These are phyloP conservation scores for Umbelopsis sp. DNA, from an alignment of 192 early-diverging fungal species.

Conservation along the genomic window DNA sequence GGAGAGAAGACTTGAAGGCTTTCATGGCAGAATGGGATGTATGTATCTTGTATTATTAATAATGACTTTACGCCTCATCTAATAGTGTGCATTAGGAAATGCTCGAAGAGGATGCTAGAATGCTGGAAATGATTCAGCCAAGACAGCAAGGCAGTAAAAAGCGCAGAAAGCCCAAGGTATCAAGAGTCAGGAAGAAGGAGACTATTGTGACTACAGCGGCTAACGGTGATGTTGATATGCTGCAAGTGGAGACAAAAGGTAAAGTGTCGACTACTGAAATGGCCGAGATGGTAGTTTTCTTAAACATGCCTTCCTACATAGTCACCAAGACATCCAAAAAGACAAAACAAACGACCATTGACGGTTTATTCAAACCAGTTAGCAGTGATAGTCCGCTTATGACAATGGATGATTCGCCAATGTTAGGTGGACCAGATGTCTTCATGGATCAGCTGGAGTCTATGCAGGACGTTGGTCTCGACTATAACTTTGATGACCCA, in stretches of 20 bases:
- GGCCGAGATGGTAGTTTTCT: too few relatives aligned
- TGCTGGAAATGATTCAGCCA: constrained; percentile 17
- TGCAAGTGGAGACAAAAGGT: background rate
- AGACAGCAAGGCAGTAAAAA: background rate
- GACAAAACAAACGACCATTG: background rate
- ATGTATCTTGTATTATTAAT: constrained; percentile 35
- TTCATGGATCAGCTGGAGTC: constrained; percentile 15
- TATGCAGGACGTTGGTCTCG: constrained; percentile 4
- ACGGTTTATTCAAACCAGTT: constrained; percentile 1
- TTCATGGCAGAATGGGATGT: constrained; percentile 84
- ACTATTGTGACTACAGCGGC: background rate
- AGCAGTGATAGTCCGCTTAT: background rate
- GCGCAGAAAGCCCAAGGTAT: background rate
- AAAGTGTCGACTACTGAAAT: background rate
- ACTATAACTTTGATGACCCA: constrained; percentile 21
- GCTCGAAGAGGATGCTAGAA: constrained; percentile 29
- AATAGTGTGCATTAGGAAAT: background rate
- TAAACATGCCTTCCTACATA: too few relatives aligned
- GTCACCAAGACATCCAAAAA: background rate
- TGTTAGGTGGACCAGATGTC: background rate
- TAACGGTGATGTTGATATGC: background rate
- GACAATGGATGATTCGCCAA: background rate
- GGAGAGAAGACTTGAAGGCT: constrained; percentile 85
- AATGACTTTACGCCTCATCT: background rate
- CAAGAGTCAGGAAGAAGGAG: constrained; percentile 1